These are phyloP conservation scores for Leishmania amazonensis DNA, from an alignment of 208 protist genomes.

Conservation along the genomic window DNA sequence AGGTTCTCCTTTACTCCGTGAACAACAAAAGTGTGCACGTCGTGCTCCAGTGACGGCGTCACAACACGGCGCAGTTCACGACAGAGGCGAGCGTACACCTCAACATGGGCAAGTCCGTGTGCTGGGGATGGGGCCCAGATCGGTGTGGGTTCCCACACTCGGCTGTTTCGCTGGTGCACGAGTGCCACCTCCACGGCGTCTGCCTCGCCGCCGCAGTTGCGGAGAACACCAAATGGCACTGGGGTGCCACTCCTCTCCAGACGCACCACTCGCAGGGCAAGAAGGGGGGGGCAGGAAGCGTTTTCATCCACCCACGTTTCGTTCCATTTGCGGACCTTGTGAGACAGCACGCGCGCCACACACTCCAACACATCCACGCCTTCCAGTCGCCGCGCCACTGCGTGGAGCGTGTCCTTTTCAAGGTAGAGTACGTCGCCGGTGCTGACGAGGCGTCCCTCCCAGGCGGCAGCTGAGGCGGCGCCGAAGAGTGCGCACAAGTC, in stretches of 20 bases:
- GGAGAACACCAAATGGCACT: conserved; percentile 15
- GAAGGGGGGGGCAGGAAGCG: conserved; percentile 23
- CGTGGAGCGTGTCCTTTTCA: conserved; percentile 18
- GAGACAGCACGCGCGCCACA: conserved; percentile 21
- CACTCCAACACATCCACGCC: conserved; percentile 44
- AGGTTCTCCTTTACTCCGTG: conserved; percentile 75
- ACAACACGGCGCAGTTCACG: conserved; percentile 22
- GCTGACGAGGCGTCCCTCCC: conserved; percentile 63
- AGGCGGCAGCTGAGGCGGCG: conserved; percentile 28
- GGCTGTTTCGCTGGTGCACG: conserved; percentile 32
- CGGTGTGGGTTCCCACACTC: conserved; percentile 41
- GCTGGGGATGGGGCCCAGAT: conserved; percentile 41
- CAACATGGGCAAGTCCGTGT: not conserved
- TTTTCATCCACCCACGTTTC: conserved; percentile 28
- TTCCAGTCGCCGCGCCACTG: conserved; percentile 19
- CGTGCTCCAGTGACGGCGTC: conserved; percentile 11
- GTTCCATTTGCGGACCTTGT: conserved; percentile 30
- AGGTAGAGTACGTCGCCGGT: conserved; percentile 65
- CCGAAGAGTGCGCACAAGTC: conserved; percentile 41
- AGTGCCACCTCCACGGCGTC: conserved; percentile 36
- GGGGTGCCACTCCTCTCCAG: not conserved
- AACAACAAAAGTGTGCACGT: conserved; percentile 58
- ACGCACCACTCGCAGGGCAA: conserved; percentile 50
- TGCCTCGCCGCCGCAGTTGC: not conserved
- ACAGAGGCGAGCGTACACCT: conserved; percentile 16